A percentile compares a stretch with the other conserved stretches of the same genome.
phyloP scores from a whole-genome alignment of 768 basidiomycete species.

The Multifurca ochricompacta region DNA sequence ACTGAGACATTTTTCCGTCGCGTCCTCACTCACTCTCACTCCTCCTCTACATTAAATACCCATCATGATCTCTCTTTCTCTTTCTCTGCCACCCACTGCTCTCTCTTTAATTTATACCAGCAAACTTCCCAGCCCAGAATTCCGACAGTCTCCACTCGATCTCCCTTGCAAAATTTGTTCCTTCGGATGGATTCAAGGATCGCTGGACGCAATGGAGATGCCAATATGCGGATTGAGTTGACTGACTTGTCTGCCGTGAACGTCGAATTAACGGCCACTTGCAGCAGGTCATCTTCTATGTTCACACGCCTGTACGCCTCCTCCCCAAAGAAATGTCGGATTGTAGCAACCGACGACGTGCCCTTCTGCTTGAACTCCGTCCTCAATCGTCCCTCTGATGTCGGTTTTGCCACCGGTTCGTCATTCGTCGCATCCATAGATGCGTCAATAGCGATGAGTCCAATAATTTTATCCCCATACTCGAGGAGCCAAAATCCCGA shows the following conservation, averaged over 20 bases:
- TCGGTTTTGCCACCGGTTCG: slow-evolving; percentile 23
- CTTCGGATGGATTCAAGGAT: slow-evolving; percentile 36
- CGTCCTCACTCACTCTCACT: background rate
- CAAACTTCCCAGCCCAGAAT: slow-evolving; percentile 50
- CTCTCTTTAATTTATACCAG: slow-evolving; percentile 36
- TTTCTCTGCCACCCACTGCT: slow-evolving; percentile 33
- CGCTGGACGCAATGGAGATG: slow-evolving; percentile 48
- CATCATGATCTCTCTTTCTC: background rate
- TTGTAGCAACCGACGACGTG: slow-evolving; percentile 45
- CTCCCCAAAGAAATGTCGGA: slow-evolving; percentile 72
- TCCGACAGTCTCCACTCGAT: slow-evolving; percentile 40
- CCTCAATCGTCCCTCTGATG: slow-evolving; percentile 17
- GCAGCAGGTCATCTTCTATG: slow-evolving; percentile 59
- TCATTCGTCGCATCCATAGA: slow-evolving; percentile 34
- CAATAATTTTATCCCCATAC: slow-evolving; percentile 48
- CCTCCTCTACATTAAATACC: background rate
- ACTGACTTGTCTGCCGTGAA: slow-evolving; percentile 41
- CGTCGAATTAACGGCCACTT: slow-evolving; percentile 49
- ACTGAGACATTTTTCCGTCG: slow-evolving; percentile 23
- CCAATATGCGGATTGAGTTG: slow-evolving; percentile 37
- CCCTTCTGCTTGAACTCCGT: slow-evolving; percentile 25
- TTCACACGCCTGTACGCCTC: slow-evolving; percentile 48
- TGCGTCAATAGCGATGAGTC: slow-evolving; percentile 65
- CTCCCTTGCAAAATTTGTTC: slow-evolving; percentile 42
- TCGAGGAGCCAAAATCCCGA: slow-evolving; percentile 71